Conservation (phyloP, 441 rosid species). For the Gossypium davidsonii region DNA sequence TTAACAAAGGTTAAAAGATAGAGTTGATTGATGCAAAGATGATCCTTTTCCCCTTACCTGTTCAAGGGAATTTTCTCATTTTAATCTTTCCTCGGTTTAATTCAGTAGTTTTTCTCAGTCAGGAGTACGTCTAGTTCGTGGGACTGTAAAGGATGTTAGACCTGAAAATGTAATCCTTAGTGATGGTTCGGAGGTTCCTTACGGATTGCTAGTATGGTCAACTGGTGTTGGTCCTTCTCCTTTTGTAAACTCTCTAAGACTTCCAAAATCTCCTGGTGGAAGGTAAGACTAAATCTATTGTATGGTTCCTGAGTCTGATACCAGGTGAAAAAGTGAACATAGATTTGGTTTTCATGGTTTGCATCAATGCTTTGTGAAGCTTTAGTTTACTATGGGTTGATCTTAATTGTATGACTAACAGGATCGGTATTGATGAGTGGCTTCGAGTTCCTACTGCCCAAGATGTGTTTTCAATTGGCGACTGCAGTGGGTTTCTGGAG, state of each 20-base stretch:
- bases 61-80: no score
- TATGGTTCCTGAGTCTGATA: no score
- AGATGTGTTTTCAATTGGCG: slow-evolving; percentile 79
- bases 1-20: slow-evolving; percentile 55
- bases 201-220: slow-evolving; percentile 83
- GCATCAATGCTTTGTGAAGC: neutral
- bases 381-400: neutral
- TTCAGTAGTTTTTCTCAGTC: slow-evolving; percentile 40
- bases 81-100: neutral
- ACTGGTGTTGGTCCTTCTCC: slow-evolving; percentile 86
- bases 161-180: slow-evolving; percentile 57
- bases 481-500: slow-evolving; percentile 84
- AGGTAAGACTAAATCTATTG: slow-evolving; percentile 32
- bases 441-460: slow-evolving; percentile 66
- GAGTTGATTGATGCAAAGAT: neutral
- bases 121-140: slow-evolving; percentile 76
- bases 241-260: slow-evolving; percentile 50
- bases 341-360: neutral
- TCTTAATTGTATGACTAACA: slow-evolving; percentile 18
- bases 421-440: slow-evolving; percentile 86
- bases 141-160: slow-evolving; percentile 73
- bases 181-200: slow-evolving; percentile 80
- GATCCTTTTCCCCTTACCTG: neutral
- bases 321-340: neutral
- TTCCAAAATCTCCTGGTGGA: slow-evolving; percentile 82